A percentile compares a stretch with the other conserved stretches of the same genome.
Conservation (phyloP, 2,329 filamentous ascomycete species). For the Xylaria sp. region DNA sequence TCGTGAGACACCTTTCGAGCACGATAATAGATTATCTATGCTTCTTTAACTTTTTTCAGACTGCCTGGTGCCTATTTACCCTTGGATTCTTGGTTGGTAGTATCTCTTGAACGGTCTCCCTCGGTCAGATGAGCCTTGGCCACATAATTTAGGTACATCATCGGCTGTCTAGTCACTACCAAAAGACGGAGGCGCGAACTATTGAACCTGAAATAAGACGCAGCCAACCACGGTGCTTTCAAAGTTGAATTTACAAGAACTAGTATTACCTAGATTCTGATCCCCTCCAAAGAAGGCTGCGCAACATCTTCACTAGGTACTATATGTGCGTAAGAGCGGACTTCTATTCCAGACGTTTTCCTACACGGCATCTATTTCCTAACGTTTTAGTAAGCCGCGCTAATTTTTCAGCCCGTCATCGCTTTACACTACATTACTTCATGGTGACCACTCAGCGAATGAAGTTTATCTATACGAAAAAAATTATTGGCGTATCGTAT, state of each 20-base stretch:
- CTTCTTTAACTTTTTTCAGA: background rate
- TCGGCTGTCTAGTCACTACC: conserved; percentile 11
- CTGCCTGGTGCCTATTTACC: background rate
- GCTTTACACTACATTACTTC: conserved; percentile 8
- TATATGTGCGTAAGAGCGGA: background rate
- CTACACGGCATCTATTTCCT: background rate
- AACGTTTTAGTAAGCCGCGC: background rate
- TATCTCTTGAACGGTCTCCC: background rate
- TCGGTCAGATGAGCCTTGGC: too few relatives aligned
- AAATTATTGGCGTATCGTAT: background rate
- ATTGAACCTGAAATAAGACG: background rate
- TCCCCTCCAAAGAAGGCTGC: background rate
- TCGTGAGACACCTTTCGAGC: background rate
- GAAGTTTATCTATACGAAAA: background rate
- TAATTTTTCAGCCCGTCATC: background rate
- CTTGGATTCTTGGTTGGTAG: background rate
- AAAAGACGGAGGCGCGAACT: background rate
- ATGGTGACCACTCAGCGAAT: conserved; percentile 2
- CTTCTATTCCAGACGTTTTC: background rate
- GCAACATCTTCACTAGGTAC: background rate
- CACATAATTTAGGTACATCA: conserved; percentile 32
- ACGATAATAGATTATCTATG: too few relatives aligned
- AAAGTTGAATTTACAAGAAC: background rate
- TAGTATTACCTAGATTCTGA: background rate
- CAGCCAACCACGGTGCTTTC: background rate